Percentiles rank a stretch among this genome's conserved stretches.
These are phyloP conservation scores for Sanghuangporus weigelae DNA, from an alignment of 1,284 basidiomycete genomes.

Conservation along the genomic window DNA sequence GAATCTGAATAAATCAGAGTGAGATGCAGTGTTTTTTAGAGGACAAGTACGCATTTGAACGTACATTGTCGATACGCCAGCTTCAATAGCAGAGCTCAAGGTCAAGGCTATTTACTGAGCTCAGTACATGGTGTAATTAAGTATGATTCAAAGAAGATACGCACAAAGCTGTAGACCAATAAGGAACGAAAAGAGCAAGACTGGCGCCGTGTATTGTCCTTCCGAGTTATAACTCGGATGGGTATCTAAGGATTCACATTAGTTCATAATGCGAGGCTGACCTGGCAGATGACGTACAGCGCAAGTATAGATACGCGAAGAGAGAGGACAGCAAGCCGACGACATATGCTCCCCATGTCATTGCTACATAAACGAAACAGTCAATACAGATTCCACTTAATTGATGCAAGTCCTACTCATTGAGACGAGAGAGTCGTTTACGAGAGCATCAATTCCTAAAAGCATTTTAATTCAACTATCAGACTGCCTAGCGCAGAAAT, in stretches of 20 bases:
- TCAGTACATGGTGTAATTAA: not conserved
- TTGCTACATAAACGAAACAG: slow-evolving; percentile 32
- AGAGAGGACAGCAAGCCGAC: slow-evolving; percentile 75
- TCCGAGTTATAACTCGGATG: slow-evolving; percentile 65
- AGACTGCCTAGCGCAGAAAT: not conserved
- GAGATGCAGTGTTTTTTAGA: not conserved
- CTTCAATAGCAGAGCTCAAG: slow-evolving; percentile 65
- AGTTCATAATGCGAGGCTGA: not conserved
- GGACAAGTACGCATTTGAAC: slow-evolving; percentile 20
- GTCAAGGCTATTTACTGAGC: slow-evolving; percentile 46
- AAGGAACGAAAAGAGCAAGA: slow-evolving; percentile 76
- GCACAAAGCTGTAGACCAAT: slow-evolving; percentile 63
- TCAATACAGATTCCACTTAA: not conserved
- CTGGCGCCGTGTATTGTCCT: slow-evolving; percentile 74
- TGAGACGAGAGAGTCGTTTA: slow-evolving; percentile 83
- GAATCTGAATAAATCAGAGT: slow-evolving; percentile 42
- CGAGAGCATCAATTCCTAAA: slow-evolving; percentile 71
- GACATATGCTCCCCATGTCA: slow-evolving; percentile 74
- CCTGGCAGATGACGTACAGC: slow-evolving; percentile 1
- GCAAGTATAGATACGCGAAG: slow-evolving; percentile 66
- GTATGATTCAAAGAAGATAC: not conserved
- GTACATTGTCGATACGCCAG: slow-evolving; percentile 80
- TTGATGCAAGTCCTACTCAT: slow-evolving; percentile 47
- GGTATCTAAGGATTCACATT: slow-evolving; percentile 43
- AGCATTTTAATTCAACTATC: not conserved